Conservation (phyloP, 2,329 filamentous ascomycete species). For the Alternaria metachromatica region DNA sequence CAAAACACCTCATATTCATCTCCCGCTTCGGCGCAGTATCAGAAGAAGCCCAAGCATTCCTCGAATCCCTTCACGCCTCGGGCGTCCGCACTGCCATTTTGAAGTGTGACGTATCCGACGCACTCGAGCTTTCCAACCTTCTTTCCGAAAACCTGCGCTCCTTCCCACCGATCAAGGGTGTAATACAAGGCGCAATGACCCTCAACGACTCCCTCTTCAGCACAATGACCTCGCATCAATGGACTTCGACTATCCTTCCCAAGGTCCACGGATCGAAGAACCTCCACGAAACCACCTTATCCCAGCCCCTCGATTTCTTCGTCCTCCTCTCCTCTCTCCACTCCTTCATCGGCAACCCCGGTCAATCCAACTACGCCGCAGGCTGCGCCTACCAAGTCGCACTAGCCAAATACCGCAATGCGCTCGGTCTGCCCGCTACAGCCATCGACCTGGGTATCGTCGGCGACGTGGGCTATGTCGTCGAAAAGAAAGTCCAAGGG, state of each 20-base stretch:
- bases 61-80: conserved; percentile 3
- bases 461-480: conserved; percentile 19
- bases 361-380: conserved; percentile 37
- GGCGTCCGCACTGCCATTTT: conserved; percentile 5
- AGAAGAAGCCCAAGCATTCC: not conserved
- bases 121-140: not conserved
- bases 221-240: conserved; percentile 21
- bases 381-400: conserved; percentile 29
- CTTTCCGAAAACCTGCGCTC: not conserved
- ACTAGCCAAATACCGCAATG: conserved; percentile 19
- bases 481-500: conserved; percentile 12
- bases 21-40: conserved; percentile 18
- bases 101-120: conserved; percentile 18
- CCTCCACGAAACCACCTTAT: conserved; percentile 19
- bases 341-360: conserved; percentile 25
- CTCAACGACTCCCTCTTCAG: conserved; percentile 20
- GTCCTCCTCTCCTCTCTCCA: conserved; percentile 25
- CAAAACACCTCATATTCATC: conserved; percentile 21
- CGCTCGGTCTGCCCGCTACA: not conserved
- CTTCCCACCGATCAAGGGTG: conserved; percentile 20
- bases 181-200: conserved; percentile 25
- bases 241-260: conserved; percentile 10
- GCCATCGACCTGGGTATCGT: conserved; percentile 28
- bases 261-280: conserved; percentile 47
- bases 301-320: conserved; percentile 31